Evolutionary conservation across 306 rosid genomes (phyloP).

Genomic region (Argentina anserina): DNA sequence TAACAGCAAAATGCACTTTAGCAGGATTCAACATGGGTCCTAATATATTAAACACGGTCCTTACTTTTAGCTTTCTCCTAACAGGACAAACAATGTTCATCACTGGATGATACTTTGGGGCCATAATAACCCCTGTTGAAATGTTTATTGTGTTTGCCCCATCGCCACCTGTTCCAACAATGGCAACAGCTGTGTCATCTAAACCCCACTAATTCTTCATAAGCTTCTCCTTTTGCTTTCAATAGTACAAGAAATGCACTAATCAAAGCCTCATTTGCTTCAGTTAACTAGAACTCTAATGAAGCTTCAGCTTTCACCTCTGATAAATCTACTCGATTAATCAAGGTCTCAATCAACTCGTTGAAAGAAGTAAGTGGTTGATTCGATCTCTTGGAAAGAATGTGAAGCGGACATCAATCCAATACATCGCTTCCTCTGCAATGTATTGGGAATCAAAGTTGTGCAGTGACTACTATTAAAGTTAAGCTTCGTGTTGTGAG

Average conservation of each 20-base stretch:
- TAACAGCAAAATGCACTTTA: constrained; percentile 77
- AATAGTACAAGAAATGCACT: constrained; percentile 80
- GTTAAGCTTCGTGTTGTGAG: constrained; percentile 9
- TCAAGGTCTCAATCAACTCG: constrained; percentile 65
- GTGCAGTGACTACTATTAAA: neutral
- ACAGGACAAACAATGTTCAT: constrained; percentile 75
- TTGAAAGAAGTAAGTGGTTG: constrained; percentile 18
- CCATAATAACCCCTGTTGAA: constrained; percentile 88
- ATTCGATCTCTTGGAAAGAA: neutral
- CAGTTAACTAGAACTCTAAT: constrained; percentile 55
- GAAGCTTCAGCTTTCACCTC: constrained; percentile 70
- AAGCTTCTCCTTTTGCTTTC: constrained; percentile 90
- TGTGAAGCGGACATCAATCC: constrained; percentile 21
- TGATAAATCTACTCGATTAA: constrained; percentile 54
- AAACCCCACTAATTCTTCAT: constrained; percentile 79
- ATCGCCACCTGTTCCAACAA: constrained; percentile 92
- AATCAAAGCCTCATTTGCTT: constrained; percentile 61
- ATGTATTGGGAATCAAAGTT: neutral
- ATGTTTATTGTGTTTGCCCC: constrained; percentile 92
- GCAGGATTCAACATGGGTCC: constrained; percentile 97
- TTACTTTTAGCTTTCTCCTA: constrained; percentile 73
- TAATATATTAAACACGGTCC: constrained; percentile 78
- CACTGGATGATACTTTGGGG: constrained; percentile 85
- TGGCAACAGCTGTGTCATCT: constrained; percentile 63
- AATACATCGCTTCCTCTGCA: constrained; percentile 1